Conservation (phyloP, 768 basidiomycete genomes). For the Sporobolomyces phaffii region DNA sequence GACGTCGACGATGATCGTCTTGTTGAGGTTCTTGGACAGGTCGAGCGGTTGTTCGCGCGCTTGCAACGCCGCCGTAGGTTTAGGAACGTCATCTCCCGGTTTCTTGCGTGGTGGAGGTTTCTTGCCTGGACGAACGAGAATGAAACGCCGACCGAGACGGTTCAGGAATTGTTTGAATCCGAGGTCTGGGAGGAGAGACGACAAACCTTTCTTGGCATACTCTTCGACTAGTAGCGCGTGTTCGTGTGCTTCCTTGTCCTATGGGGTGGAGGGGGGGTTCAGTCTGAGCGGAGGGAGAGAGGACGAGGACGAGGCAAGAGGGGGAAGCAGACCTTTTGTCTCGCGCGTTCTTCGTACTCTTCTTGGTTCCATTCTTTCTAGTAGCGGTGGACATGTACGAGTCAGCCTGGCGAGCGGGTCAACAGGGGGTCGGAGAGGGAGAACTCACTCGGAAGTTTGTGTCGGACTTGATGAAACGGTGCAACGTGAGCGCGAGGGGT, state of each 20-base stretch:
- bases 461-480: constrained; percentile 22
- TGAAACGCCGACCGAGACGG: not conserved
- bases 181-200: not conserved
- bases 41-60: constrained; percentile 76
- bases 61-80: constrained; percentile 88
- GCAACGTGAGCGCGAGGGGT: too few relatives aligned
- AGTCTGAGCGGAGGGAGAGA: not conserved
- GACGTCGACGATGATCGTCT: constrained; percentile 86
- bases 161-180: too few relatives aligned
- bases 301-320: not conserved
- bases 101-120: constrained; percentile 62
- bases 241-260: constrained; percentile 68
- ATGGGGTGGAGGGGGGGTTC: not conserved
- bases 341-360: constrained; percentile 74
- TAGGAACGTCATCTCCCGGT: constrained; percentile 66
- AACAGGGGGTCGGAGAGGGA: not conserved
- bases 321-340: constrained; percentile 52
- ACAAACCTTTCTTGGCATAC: constrained; percentile 69
- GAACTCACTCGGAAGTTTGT: constrained; percentile 26
- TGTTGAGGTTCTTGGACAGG: constrained; percentile 88
- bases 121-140: not conserved
- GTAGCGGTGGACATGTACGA: not conserved
- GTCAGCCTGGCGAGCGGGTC: not conserved
- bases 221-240: constrained; percentile 81
- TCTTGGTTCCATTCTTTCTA: constrained; percentile 73